Evolutionary conservation across 768 basidiomycete species (phyloP).

Genomic region (Kondoa subrosea): DNA sequence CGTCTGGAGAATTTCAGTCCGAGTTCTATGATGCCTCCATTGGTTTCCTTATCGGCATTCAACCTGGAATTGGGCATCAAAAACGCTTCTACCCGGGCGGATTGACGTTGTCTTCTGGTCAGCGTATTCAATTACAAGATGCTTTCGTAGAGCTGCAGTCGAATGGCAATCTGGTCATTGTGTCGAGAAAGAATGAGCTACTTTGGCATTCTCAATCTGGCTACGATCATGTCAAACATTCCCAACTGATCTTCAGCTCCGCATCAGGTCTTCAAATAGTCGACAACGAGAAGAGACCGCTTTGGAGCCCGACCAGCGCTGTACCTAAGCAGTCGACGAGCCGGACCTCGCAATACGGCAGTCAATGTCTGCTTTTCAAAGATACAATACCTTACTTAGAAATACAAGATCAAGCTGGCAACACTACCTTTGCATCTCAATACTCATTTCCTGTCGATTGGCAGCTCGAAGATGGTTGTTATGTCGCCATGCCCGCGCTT

Average conservation of each 20-base stretch:
- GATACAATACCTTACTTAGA: slow-evolving; percentile 7
- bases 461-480: not conserved
- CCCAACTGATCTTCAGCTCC: not conserved
- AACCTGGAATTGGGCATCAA: slow-evolving; percentile 22
- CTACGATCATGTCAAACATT: not conserved
- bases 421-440: slow-evolving; percentile 2
- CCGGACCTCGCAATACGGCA: not conserved
- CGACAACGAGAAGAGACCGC: not conserved
- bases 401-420: slow-evolving; percentile 3
- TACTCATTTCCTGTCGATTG: slow-evolving; percentile 2
- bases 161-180: slow-evolving; percentile 8
- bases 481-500: not conserved
- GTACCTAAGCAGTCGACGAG: not conserved
- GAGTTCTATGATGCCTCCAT: slow-evolving; percentile 26
- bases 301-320: not conserved
- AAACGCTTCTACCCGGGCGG: slow-evolving; percentile 22
- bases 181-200: not conserved
- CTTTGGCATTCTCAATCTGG: slow-evolving; percentile 12
- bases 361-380: not conserved
- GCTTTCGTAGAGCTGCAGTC: slow-evolving; percentile 2
- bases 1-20: slow-evolving; percentile 20
- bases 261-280: not conserved
- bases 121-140: slow-evolving; percentile 3
- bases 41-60: slow-evolving; percentile 26
- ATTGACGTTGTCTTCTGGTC: not conserved